A percentile compares a stretch with the other conserved stretches of the same genome.
phyloP scores from a whole-genome alignment of 2,329 filamentous ascomycete genomes.

The Trichoderma sp. region DNA sequence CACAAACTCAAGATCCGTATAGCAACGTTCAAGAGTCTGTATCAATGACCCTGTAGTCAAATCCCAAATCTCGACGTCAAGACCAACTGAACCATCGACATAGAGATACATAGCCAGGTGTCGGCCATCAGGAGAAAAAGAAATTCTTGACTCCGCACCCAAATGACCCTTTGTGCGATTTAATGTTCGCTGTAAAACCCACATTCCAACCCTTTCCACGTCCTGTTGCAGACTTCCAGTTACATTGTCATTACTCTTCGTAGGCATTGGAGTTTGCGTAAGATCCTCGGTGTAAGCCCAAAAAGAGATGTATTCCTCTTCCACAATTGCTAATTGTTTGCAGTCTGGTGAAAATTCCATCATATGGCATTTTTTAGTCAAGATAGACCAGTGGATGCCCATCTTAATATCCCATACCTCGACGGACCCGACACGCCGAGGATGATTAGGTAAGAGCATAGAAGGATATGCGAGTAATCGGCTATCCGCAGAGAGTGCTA shows the following conservation, averaged over 20 bases:
- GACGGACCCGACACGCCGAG: background rate
- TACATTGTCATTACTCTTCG: no score
- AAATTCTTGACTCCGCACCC: no score
- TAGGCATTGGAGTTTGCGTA: no score
- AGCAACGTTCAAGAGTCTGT: background rate
- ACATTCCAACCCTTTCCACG: background rate
- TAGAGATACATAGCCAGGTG: no score
- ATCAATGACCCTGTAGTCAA: background rate
- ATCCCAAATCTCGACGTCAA: background rate
- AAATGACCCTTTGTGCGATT: no score
- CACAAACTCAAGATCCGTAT: rapidly evolving
- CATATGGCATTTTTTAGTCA: rapidly evolving
- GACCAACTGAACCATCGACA: no score
- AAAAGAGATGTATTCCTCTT: background rate
- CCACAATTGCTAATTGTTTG: background rate
- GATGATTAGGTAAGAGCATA: no score
- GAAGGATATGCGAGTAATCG: background rate
- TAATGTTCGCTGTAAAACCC: background rate
- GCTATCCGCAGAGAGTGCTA: background rate
- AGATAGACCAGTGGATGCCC: background rate
- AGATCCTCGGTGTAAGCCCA: background rate
- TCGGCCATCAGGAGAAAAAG: background rate
- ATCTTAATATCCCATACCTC: background rate
- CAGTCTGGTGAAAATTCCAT: background rate
- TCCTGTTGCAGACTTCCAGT: no score